Evolutionary conservation across 2,329 filamentous ascomycete species (phyloP).

Genomic region (Alternaria angustiovoidea): DNA sequence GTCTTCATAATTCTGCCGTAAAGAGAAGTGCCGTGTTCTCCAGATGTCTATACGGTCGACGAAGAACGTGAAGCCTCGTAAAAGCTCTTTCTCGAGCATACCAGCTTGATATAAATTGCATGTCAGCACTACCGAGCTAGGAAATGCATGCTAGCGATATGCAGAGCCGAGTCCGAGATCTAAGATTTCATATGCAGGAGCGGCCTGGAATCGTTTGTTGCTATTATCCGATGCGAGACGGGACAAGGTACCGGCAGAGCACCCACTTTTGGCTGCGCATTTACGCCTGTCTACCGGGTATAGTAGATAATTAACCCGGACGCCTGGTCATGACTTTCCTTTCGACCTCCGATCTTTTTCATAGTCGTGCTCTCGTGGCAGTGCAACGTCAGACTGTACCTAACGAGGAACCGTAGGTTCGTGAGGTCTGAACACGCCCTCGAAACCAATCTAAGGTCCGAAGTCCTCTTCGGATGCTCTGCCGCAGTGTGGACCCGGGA

Average conservation of each 20-base stretch:
- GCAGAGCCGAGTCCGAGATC: neutral
- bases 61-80: neutral
- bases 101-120: neutral
- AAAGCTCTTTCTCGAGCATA: neutral
- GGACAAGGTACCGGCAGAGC: neutral
- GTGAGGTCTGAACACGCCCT: neutral
- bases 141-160: constrained; percentile 11
- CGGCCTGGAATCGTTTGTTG: constrained; percentile 1
- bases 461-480: neutral
- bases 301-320: neutral
- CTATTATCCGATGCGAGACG: constrained; percentile 12
- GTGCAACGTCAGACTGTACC: neutral
- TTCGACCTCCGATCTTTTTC: neutral
- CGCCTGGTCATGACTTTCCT: neutral
- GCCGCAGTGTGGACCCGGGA: neutral
- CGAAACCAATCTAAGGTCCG: neutral
- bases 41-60: neutral
- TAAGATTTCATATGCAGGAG: constrained; percentile 3
- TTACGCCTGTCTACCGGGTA: constrained; percentile 1
- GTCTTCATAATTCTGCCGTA: constrained; percentile 16
- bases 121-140: constrained; percentile 3
- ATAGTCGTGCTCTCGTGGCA: neutral
- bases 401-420: neutral
- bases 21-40: neutral
- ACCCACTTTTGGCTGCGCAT: neutral